Base-by-base conservation (phyloP, 192 early-diverging fungal species). In the Gryganskiella cystojenkinii region DNA sequence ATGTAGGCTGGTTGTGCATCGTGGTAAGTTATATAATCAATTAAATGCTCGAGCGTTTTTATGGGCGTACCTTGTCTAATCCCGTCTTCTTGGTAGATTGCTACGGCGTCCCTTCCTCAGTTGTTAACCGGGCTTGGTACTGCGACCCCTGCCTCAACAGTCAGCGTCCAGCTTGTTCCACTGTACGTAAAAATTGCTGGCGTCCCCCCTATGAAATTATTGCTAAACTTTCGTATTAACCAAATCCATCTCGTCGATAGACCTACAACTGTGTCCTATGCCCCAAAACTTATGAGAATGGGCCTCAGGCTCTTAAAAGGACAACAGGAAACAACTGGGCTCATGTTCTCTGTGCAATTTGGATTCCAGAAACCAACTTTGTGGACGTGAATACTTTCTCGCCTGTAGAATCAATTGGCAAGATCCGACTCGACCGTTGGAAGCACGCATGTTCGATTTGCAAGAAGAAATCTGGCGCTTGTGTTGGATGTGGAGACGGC, bases 291-390 rank as follows among this genome's bases (percentile, higher is more conserved):
- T 54, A 58, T 1, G 67, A 76, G 15, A 37, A 55, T 2, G 44
- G 57, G 5, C 83, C 79, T 2, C 79, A 84, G 22, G 82, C 91
- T 13, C 79, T 93, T 57, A 92, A 92, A 69, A 83, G 80, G 20
- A 93, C 93, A 2, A 83, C 84, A n/a, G 90, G 88, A 3, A 90
- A 91, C 67, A 91, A 91, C 62, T 94, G 93, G 93, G 91, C 84
- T 3, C 93, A 94, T 71, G 81, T 92, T 6, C 70, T 86, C 15
- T 94, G 93, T 56, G 87, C 92, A 3, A 70, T 86, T 31, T 85
- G 85, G 44, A 80, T 89, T 37, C 83, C 83, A 13, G 88, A 91
- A 49, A 66, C 83, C 22, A 72, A 70, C 19, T 86, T 90, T 76
- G 85, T 81, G 4, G 53, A 86, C 46, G 47, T 67, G 13, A 42